Evolutionary conservation across 2,329 filamentous ascomycete genomes (phyloP), one percentile per base, ranked within the genome.

Genomic region (Cordyceps fumosorosea): DNA sequence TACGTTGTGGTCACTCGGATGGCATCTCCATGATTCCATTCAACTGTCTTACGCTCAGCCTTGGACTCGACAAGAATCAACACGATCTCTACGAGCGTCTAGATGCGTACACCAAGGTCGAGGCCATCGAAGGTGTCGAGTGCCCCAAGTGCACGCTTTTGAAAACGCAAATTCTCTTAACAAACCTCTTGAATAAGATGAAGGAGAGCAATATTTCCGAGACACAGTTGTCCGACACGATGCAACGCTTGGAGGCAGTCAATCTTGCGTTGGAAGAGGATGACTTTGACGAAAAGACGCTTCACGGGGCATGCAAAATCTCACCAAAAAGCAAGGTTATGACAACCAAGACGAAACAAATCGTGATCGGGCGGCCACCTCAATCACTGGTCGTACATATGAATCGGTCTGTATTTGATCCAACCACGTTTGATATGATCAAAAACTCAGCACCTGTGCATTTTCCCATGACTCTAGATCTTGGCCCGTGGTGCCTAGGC

Each of bases 361-460:
- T 90, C 11, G 90, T 93, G 14, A 84, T 99, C 67, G 92, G 90
- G 3, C 83, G 93, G 34, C 83, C 92, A 1, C 95, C 95, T 1
- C 86, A 87, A 65, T 90, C 89, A 62, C 78, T 99, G 16, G 89
- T 87, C 0, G 80, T 98, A 10, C 95, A 99, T 72, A 84, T 98
- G 72, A 97, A 98, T 70, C 85, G 95, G 47, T 97, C 93, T 56
- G 84, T 95, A 0, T 98, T 96, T 68, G 89, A 97, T 68, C 91
- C 96, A 66, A 81, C 79, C 56, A 96, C 91, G 0, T 91, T 91
- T 5, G 79, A 84, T 64, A 84, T 92, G 73, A 87, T 84, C 70
- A 98, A 98, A 75, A 98, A 98, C 68, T 84, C 85, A 40, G 89
- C 93, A 0, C 80, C 82, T 0, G 89, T 99, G 20, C 80, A 80